These are phyloP conservation scores for Hordeum marinum DNA, from an alignment of 176 grass and related monocot species.

Conservation along the genomic window DNA sequence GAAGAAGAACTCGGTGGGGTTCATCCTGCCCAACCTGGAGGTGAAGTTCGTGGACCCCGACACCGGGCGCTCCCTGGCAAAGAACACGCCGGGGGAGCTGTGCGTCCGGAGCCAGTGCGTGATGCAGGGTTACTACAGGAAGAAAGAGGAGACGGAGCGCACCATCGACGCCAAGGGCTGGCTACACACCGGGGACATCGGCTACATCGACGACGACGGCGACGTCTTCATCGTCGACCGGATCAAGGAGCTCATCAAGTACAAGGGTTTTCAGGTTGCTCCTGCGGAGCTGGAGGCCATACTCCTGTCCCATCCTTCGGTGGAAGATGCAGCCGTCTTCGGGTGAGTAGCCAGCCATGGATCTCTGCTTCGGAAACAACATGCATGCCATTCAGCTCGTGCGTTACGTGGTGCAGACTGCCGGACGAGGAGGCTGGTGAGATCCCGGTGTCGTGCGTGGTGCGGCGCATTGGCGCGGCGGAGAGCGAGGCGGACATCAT, in stretches of 20 bases:
- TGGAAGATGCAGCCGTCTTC: conserved; percentile 78
- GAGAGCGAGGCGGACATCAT: conserved; percentile 58
- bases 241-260: conserved; percentile 96
- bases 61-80: conserved; percentile 58
- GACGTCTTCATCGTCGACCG: conserved; percentile 81
- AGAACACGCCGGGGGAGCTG: conserved; percentile 68
- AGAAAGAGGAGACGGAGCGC: conserved; percentile 65
- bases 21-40: conserved; percentile 87
- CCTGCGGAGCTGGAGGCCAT: conserved; percentile 87
- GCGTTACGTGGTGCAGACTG: conserved; percentile 23
- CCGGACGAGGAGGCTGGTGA: conserved; percentile 89
- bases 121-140: conserved; percentile 87
- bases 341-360: conserved; percentile 20
- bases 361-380: neutral
- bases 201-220: conserved; percentile 89
- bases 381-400: neutral
- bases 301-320: conserved; percentile 64
- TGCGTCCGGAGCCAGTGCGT: conserved; percentile 83
- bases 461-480: conserved; percentile 31
- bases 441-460: conserved; percentile 73
- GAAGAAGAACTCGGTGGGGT: conserved; percentile 81
- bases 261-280: conserved; percentile 93
- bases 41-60: conserved; percentile 82
- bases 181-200: conserved; percentile 87
- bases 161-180: conserved; percentile 69